Percentiles rank a stretch among this genome's conserved stretches.
These are phyloP conservation scores for Penicillium paradoxum DNA, from an alignment of 495 filamentous ascomycete genomes.

Conservation along the genomic window DNA sequence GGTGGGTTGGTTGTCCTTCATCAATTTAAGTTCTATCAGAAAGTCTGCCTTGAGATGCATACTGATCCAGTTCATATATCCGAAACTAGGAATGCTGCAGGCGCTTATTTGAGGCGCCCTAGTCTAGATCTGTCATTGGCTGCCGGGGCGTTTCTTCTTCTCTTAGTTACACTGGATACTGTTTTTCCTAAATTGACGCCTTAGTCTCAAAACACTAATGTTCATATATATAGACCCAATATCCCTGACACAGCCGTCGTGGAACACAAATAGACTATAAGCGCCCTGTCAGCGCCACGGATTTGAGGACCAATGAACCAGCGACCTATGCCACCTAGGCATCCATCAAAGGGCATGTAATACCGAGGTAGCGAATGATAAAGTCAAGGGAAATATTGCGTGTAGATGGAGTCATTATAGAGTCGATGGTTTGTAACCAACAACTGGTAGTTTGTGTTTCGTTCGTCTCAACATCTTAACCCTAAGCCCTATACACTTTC, in stretches of 20 bases:
- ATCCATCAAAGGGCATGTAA: no score
- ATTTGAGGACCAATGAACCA: background rate
- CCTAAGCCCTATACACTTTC: no score
- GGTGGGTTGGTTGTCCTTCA: no score
- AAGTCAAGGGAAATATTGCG: no score
- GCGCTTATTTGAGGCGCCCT: background rate
- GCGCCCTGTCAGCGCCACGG: conserved; percentile 18
- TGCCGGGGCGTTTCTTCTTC: background rate
- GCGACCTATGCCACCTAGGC: no score
- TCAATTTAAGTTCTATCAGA: no score
- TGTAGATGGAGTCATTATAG: no score
- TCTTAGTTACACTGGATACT: background rate
- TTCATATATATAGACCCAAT: background rate
- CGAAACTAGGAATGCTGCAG: background rate
- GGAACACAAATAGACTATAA: conserved; percentile 22
- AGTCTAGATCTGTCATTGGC: background rate
- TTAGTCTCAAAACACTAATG: background rate
- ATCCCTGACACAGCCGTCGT: conserved; percentile 13
- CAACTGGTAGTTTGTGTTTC: no score
- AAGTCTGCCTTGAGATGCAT: background rate
- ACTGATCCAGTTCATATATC: background rate
- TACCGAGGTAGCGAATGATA: no score
- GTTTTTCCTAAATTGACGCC: background rate
- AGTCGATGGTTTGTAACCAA: no score
- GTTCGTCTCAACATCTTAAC: no score